Conservation (phyloP, 2,329 filamentous ascomycete genomes). For the Dissoconium aciculare region DNA sequence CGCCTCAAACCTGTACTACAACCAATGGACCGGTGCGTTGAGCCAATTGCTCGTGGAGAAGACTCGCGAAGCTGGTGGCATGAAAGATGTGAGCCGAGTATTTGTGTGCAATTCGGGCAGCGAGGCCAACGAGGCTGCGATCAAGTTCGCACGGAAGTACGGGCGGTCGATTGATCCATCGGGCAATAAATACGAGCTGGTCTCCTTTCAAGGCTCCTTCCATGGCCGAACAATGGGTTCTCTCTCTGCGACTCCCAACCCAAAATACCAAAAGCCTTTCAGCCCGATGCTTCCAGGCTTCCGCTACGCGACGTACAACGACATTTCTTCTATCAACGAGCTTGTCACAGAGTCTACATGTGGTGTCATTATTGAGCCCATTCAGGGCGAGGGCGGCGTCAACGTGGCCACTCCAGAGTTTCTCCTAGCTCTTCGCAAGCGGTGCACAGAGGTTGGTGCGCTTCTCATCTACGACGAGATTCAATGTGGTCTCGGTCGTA, state of each 20-base stretch:
- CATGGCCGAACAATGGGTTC: slow-evolving; percentile 94
- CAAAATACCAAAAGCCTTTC: slow-evolving; percentile 94
- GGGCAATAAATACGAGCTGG: slow-evolving; percentile 57
- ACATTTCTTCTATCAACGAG: slow-evolving; percentile 53
- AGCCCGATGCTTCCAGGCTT: slow-evolving; percentile 92
- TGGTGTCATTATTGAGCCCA: slow-evolving; percentile 90
- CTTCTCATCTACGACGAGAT: slow-evolving; percentile 94
- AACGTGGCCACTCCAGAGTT: slow-evolving; percentile 73
- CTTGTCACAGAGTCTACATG: slow-evolving; percentile 77
- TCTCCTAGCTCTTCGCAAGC: slow-evolving; percentile 62
- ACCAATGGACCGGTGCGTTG: slow-evolving; percentile 82
- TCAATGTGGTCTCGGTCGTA: slow-evolving; percentile 80
- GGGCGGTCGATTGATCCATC: slow-evolving; percentile 43
- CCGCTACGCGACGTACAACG: slow-evolving; percentile 72
- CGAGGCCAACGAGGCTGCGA: slow-evolving; percentile 93
- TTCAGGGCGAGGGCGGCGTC: slow-evolving; percentile 92
- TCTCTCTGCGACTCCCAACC: slow-evolving; percentile 90
- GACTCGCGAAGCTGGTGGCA: slow-evolving; percentile 63
- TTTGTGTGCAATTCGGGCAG: slow-evolving; percentile 95
- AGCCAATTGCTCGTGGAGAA: slow-evolving; percentile 72
- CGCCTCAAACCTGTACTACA: slow-evolving; percentile 92
- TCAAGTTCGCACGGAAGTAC: slow-evolving; percentile 91
- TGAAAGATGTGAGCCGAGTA: slow-evolving; percentile 63
- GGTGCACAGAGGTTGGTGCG: slow-evolving; percentile 75
- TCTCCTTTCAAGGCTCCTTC: slow-evolving; percentile 85